phyloP scores from a whole-genome alignment of 78 protist genomes.

The Dictyostelium capitatum region DNA sequence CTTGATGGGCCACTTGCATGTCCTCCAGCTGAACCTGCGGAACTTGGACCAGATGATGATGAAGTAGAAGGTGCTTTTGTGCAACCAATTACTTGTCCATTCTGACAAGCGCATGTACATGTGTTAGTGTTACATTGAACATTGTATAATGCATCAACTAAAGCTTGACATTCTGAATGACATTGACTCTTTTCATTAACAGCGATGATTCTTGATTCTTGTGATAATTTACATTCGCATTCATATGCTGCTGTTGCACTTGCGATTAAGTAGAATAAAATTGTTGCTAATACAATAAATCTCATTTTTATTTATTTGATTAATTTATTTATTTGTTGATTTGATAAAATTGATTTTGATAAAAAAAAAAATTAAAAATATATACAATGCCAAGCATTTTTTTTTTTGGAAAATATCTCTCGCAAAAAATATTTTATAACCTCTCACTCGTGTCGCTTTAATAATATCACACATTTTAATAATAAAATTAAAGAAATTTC shows the following conservation, averaged over 20 bases:
- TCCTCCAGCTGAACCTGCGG: no score
- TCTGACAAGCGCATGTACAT: neutral
- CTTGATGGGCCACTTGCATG: neutral
- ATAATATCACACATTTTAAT: no score
- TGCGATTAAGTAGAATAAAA: neutral
- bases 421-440: no score
- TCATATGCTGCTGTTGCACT: neutral
- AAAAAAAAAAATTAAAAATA: neutral
- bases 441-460: no score
- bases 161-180: neutral
- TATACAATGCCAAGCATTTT: no score
- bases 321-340: no score
- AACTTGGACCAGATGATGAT: neutral
- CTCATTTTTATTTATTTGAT: neutral
- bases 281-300: neutral
- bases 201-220: neutral
- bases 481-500: no score
- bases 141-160: neutral
- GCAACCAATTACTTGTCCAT: neutral
- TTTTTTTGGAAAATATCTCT: no score
- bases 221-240: conserved; percentile 6
- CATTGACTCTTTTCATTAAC: neutral
- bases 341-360: no score
- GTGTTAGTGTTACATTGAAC: neutral
- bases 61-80: neutral